Conservation (phyloP, 2,329 filamentous ascomycete genomes). For the Pseudofabraea citricarpa region DNA sequence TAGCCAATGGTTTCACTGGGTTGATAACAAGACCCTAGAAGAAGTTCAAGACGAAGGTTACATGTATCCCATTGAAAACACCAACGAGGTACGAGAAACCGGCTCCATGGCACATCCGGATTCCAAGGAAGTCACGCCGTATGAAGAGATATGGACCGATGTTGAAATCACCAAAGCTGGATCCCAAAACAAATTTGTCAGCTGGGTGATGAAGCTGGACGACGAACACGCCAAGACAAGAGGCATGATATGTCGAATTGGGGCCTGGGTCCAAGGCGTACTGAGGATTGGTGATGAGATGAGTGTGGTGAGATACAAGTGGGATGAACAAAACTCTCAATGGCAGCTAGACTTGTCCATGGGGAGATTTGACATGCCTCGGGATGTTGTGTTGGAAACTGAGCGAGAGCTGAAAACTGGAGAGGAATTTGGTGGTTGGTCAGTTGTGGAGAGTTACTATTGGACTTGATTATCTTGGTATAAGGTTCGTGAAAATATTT, state of each 20-base stretch:
- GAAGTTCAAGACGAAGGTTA: slow-evolving; percentile 18
- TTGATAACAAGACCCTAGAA: slow-evolving; percentile 8
- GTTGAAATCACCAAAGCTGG: slow-evolving; percentile 2
- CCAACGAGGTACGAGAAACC: slow-evolving; percentile 18
- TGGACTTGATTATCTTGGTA: too few species aligned
- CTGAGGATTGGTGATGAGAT: background rate
- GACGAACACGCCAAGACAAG: background rate
- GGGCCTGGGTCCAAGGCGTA: slow-evolving; percentile 1
- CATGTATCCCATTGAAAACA: slow-evolving; percentile 10
- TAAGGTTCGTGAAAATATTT: too few species aligned
- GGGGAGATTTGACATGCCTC: background rate
- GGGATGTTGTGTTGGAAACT: background rate
- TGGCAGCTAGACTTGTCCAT: slow-evolving; percentile 4
- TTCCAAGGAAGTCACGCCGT: slow-evolving; percentile 17
- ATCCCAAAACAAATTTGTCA: background rate
- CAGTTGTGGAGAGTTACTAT: background rate
- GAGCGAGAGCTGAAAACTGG: background rate
- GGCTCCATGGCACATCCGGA: slow-evolving; percentile 16
- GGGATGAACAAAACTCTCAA: background rate
- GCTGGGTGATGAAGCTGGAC: background rate
- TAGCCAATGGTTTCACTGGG: slow-evolving; percentile 12
- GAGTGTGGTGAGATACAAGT: background rate
- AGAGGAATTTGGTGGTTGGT: background rate
- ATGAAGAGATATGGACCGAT: slow-evolving; percentile 25
- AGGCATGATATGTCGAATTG: slow-evolving; percentile 2